Evolutionary conservation across 805 yeast genomes (phyloP).

Genomic region (Lachancea cidri): DNA sequence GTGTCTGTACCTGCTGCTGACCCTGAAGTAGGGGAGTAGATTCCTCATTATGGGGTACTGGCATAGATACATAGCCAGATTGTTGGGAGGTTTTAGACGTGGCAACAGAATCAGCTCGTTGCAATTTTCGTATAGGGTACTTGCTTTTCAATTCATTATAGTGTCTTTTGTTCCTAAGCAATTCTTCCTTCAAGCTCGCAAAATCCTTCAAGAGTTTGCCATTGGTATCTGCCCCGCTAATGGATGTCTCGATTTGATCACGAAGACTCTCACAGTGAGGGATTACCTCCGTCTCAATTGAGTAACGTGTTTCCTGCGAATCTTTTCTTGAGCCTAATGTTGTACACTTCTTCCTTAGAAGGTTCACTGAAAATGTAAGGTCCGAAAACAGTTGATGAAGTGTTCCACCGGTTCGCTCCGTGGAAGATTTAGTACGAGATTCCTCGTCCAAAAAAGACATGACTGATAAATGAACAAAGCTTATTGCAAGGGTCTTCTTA

Average conservation of each 20-base stretch:
- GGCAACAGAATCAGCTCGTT: constrained; percentile 1
- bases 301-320: constrained; percentile 31
- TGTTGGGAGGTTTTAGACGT: constrained; percentile 12
- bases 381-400: constrained; percentile 2
- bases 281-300: constrained; percentile 20
- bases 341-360: constrained; percentile 12
- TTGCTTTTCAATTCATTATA: constrained; percentile 44
- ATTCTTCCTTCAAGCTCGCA: constrained; percentile 44
- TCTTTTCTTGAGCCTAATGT: constrained; percentile 33
- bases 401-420: constrained; percentile 1
- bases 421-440: background rate
- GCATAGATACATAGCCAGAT: constrained; percentile 21
- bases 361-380: constrained; percentile 2
- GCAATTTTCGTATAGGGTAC: constrained; percentile 8
- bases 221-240: constrained; percentile 7
- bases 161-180: constrained; percentile 37
- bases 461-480: background rate
- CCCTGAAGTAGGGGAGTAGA: constrained; percentile 41
- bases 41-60: constrained; percentile 15
- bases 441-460: constrained; percentile 7
- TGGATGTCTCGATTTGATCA: constrained; percentile 14
- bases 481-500: too few relatives aligned
- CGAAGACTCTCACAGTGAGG: constrained; percentile 18
- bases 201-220: constrained; percentile 51
- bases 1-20: constrained; percentile 27